These are phyloP conservation scores for Acanthamoeba lenticulata DNA, from an alignment of 208 protist genomes.

Conservation along the genomic window DNA sequence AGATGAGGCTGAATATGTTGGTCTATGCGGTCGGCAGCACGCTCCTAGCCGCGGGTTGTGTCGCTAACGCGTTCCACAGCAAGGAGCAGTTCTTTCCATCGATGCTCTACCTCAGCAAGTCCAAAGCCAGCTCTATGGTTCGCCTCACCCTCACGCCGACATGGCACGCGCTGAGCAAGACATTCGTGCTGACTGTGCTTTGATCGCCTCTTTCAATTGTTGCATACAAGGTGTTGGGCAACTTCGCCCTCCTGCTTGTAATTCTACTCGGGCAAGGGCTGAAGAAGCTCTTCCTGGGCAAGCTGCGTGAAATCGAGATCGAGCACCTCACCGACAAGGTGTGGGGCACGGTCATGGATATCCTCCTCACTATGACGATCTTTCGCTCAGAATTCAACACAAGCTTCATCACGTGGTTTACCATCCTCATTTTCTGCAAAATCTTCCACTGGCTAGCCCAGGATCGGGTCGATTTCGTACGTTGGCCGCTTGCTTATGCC, in stretches of 20 bases:
- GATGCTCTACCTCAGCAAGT: not conserved
- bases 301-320: not conserved
- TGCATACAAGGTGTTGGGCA: not conserved
- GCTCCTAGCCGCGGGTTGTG: not conserved
- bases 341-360: constrained; percentile 74
- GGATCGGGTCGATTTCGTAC: constrained; percentile 72
- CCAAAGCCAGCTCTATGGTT: not conserved
- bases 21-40: not conserved
- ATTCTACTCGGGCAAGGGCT: not conserved
- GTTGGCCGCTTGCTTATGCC: too few species aligned
- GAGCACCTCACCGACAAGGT: constrained; percentile 8
- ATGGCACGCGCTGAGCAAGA: not conserved
- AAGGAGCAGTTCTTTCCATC: not conserved
- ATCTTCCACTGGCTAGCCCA: constrained; percentile 78
- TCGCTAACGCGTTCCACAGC: not conserved
- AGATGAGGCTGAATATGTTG: not conserved
- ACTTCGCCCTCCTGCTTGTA: not conserved
- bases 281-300: constrained; percentile 38
- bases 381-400: constrained; percentile 78
- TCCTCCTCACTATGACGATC: constrained; percentile 79
- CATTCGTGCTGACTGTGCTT: not conserved
- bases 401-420: constrained; percentile 70
- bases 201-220: not conserved
- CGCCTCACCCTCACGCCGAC: not conserved
- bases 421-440: constrained; percentile 75